Evolutionary conservation across 2,329 filamentous ascomycete genomes (phyloP).

Genomic region (Diplodia mutila): DNA sequence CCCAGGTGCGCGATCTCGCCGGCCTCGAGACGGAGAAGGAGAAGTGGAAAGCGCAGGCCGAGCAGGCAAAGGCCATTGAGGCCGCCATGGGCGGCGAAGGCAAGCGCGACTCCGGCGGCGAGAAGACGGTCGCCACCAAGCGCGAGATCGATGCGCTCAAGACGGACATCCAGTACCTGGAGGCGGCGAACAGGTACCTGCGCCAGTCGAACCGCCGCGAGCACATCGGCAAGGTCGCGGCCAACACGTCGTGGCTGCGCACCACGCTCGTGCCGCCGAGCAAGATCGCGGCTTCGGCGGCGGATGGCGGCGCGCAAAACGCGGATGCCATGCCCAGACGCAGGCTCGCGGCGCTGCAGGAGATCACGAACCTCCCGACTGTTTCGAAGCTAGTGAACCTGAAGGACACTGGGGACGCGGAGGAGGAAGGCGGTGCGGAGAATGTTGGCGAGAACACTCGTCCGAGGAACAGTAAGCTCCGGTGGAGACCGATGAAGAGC

Average conservation of each 20-base stretch:
- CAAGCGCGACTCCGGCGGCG: slow-evolving; percentile 17
- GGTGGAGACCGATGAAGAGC: slow-evolving; percentile 25
- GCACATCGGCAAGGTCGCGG: neutral
- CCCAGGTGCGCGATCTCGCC: slow-evolving; percentile 20
- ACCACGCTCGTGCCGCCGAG: slow-evolving; percentile 3
- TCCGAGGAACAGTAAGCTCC: slow-evolving; percentile 8
- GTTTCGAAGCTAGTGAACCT: slow-evolving; percentile 14
- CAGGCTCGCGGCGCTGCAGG: slow-evolving; percentile 17
- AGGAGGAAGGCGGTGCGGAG: neutral
- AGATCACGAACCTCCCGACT: slow-evolving; percentile 14
- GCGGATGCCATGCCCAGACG: slow-evolving; percentile 9
- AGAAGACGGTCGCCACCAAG: slow-evolving; percentile 26
- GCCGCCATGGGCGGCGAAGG: slow-evolving; percentile 18
- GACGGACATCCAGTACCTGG: slow-evolving; percentile 21
- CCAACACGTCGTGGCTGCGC: slow-evolving; percentile 19
- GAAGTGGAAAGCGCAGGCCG: slow-evolving; percentile 24
- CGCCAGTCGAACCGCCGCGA: slow-evolving; percentile 22
- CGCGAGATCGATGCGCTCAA: slow-evolving; percentile 26
- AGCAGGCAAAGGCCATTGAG: slow-evolving; percentile 23
- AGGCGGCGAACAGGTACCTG: slow-evolving; percentile 24
- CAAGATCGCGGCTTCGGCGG: neutral
- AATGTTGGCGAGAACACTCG: neutral
- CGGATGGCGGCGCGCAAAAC: neutral
- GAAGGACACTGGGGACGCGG: neutral
- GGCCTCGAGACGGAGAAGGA: slow-evolving; percentile 26